Evolutionary conservation across 495 filamentous ascomycete species (phyloP), one percentile per base, ranked within the genome.

Genomic region (Astrothelium subdiscretum): DNA sequence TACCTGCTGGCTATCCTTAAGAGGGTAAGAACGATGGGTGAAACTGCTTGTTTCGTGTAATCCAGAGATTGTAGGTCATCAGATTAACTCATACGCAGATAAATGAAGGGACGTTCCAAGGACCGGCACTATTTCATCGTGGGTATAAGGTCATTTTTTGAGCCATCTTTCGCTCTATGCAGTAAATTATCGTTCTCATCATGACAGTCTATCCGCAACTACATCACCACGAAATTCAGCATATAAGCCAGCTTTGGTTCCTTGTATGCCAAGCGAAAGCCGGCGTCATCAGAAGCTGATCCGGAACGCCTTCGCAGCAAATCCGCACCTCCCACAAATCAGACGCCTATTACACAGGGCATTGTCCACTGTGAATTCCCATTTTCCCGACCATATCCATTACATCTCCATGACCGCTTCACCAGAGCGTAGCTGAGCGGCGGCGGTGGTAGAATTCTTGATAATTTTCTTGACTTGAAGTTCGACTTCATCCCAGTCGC

Each of bases 401-500:
- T 24, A 54, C 70, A 72, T 72, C 59, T 71, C 66, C 58, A 67
- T 65, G 59, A 80, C 81, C 1, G 81, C 76, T 65, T 69, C 69
- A 13, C 84, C 84, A 32, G 89, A 85, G 59, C 90, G 81, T 0
- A 54, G 48, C 15, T 54, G 48, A 27, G 48, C 48, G 48, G 48
- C 48, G 0, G 48, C 24, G 48, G 48, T 20, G 0, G 48, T 29
- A 51, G 82, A 83, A 65, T 84, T 90, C 77, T 91, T 92, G 78
- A 95, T 89, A 40, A 91, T 83, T 52, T 80, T 81, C 77, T 95
- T 89, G 62, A 97, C 84, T 54, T 83, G 80, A 60, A 80, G 77
- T 74, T 96, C 92, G n/a, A 91, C 88, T 42, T 79, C 73, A 65
- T 97, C 92, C 91, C 91, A 95, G 70, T 97, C 91, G 58, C 75